Base-by-base conservation (phyloP, 495 filamentous ascomycete species). In the Margaritispora aquatica region DNA sequence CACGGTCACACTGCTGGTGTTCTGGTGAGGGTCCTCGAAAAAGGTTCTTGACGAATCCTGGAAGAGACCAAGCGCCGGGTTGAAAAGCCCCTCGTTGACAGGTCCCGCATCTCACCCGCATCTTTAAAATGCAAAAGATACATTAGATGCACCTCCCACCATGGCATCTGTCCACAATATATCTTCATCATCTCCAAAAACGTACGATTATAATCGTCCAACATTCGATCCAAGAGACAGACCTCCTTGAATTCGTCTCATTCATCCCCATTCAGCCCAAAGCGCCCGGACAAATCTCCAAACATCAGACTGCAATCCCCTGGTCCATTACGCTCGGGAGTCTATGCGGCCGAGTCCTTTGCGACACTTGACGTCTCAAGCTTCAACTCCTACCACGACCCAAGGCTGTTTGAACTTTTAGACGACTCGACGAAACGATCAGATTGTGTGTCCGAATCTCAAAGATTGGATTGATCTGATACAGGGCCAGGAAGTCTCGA, bases 301-400 rank as follows among this genome's bases (percentile, higher is more conserved):
- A 63, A 59, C 61, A 55, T 60, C 57, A 53, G 54, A 64, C 44
- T 51, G 48, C 23, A 54, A 54, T 27, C 47, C 26, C 29, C 26
- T 55, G 50, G 41, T 44, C 38, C 4, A 10, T 8, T 3, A 8
- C 29, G 54, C 51, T 55, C 55, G 36, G 50, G 26, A 26, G 59
- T 63, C 63, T 44, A 60, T 60, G 63, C 63, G 59, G 19, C 27
- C 57, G 27, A 41, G 57, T 17, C 15, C 36, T 29, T 41, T 65
- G 55, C 27, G 21, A 60, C 63, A 59, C n/a, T 17, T 26, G 22
- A 36, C 64, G 64, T 66, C 64, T 63, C 64, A 61, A 49, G 29
- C 21, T 19, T 27, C 54, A 9, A 26, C n/a, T 46, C 31, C 57
- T 38, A 50, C 44, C 47, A 9, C 22, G 54, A 15, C 46, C 51